Evolutionary conservation across 1,284 basidiomycete species (phyloP).

Genomic region (Hypsizygus ulmarius): DNA sequence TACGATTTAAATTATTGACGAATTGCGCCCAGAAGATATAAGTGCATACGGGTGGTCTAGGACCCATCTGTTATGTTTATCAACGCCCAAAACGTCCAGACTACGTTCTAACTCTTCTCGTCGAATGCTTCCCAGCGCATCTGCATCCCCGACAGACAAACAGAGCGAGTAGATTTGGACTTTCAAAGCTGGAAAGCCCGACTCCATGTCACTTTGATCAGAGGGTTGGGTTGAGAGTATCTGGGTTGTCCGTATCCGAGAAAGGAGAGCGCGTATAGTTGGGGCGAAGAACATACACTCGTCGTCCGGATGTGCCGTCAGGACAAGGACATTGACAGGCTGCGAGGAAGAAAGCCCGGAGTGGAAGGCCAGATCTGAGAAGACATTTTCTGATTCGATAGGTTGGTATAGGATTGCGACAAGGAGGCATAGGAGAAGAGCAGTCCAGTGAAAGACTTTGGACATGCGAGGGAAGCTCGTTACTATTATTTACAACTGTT

Average conservation of each 20-base stretch:
- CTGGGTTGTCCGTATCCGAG: constrained; percentile 7
- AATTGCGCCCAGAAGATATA: background rate
- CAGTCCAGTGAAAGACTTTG: too few relatives aligned
- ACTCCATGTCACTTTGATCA: too few relatives aligned
- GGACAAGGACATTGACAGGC: constrained; percentile 57
- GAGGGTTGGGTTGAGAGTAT: background rate
- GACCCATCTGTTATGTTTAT: constrained; percentile 51
- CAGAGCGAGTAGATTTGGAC: constrained; percentile 50
- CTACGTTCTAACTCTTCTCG: constrained; percentile 65
- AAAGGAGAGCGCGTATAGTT: constrained; percentile 56
- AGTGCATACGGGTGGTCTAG: constrained; percentile 71
- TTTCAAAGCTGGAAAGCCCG: too few relatives aligned
- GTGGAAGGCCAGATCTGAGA: too few relatives aligned
- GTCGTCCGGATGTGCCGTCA: constrained; percentile 91
- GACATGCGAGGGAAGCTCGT: too few relatives aligned
- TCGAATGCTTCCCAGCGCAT: constrained; percentile 72
- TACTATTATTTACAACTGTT: too few relatives aligned
- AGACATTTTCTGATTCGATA: too few relatives aligned
- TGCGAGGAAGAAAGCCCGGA: too few relatives aligned
- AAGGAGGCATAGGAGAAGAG: too few relatives aligned
- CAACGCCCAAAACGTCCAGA: constrained; percentile 72
- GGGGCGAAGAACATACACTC: constrained; percentile 93
- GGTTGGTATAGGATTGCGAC: too few relatives aligned
- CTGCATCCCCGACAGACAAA: constrained; percentile 72
- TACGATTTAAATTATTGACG: constrained; percentile 26